phyloP scores from a whole-genome alignment of 495 filamentous ascomycete species.

The Clohesyomyces aquaticus region DNA sequence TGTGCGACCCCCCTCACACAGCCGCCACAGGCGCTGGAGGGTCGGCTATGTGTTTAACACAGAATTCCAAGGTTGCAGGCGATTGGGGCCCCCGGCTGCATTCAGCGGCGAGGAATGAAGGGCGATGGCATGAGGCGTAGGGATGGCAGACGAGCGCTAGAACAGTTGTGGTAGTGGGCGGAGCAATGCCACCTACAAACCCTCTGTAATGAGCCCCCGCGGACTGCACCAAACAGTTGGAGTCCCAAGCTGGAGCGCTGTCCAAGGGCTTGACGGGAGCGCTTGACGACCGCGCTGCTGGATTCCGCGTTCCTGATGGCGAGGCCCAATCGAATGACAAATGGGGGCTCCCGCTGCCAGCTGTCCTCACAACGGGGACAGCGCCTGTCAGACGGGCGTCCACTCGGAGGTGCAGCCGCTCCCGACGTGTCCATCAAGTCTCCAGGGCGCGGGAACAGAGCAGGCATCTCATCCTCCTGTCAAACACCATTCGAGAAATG shows the following conservation, averaged over 20 bases:
- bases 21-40: not conserved
- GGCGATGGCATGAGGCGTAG: not conserved
- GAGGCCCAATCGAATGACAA: slow-evolving; percentile 19
- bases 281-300: slow-evolving; percentile 25
- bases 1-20: not conserved
- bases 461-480: not conserved
- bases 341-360: slow-evolving; percentile 30
- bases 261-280: not conserved
- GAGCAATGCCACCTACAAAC: not conserved
- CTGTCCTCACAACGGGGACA: slow-evolving; percentile 4
- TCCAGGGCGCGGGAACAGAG: not conserved
- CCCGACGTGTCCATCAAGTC: not conserved
- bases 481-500: slow-evolving; percentile 9
- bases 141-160: slow-evolving; percentile 16
- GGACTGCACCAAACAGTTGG: slow-evolving; percentile 5
- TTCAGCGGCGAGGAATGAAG: not conserved
- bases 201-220: slow-evolving; percentile 2
- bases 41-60: slow-evolving; percentile 6
- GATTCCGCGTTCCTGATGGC: slow-evolving; percentile 12
- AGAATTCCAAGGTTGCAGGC: slow-evolving; percentile 1
- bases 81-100: slow-evolving; percentile 3
- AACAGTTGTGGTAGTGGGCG: slow-evolving; percentile 8
- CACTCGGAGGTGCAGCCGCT: not conserved
- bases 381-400: slow-evolving; percentile 13
- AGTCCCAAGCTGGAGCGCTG: not conserved